Conservation (phyloP, 441 rosid genomes). For the Corymbia calophylla region DNA sequence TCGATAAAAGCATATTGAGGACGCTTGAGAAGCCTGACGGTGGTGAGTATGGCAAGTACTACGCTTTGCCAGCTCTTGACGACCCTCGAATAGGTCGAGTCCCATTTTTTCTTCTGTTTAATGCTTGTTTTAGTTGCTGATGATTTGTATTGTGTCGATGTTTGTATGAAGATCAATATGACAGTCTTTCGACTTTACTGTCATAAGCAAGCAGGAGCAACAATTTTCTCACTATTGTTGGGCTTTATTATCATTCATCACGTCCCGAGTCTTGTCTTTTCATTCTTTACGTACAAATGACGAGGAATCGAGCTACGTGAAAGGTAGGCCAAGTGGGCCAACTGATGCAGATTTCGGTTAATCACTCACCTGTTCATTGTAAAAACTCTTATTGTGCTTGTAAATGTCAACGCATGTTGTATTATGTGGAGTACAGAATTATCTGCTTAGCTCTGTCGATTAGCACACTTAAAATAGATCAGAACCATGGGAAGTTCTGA, state of each 20-base stretch:
- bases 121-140: not conserved
- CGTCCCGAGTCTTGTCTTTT: not conserved
- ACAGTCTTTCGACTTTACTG: not conserved
- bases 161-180: not conserved
- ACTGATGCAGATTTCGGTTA: not conserved
- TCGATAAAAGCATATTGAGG: not conserved
- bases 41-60: constrained; percentile 44
- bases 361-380: not conserved
- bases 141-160: not conserved
- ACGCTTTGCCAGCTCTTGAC: constrained; percentile 33
- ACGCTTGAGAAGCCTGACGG: not conserved
- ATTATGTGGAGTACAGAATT: not conserved
- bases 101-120: not conserved
- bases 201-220: not conserved
- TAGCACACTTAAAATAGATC: not conserved
- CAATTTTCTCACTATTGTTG: not conserved
- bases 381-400: not conserved
- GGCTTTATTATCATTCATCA: not conserved
- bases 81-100: constrained; percentile 28
- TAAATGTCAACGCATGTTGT: not conserved
- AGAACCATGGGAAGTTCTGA: not conserved
- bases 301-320: not conserved
- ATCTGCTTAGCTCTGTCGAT: not conserved
- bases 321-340: not conserved
- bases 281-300: not conserved